phyloP scores from a whole-genome alignment of 495 filamentous ascomycete genomes.

The Penicillium manginii region DNA sequence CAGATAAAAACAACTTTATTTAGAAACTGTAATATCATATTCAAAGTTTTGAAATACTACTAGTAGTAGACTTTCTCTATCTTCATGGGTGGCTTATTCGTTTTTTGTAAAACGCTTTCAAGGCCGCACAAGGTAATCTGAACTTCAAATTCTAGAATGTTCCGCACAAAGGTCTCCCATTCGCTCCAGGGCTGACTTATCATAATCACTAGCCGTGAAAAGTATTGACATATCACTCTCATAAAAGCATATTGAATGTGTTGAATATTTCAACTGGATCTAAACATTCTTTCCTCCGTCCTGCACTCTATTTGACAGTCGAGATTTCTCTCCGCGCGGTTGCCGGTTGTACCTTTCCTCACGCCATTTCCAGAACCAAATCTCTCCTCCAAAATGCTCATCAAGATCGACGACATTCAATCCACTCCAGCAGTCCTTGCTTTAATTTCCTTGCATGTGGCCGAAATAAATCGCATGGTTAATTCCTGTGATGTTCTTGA shows the following conservation, averaged over 20 bases:
- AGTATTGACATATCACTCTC: neutral
- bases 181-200: neutral
- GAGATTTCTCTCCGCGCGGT: neutral
- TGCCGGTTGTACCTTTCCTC: neutral
- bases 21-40: no score
- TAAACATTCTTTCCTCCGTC: neutral
- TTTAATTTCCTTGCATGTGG: slow-evolving; percentile 1
- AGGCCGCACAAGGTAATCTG: neutral
- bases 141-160: neutral
- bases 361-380: neutral
- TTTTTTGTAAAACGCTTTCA: neutral
- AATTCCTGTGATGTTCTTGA: slow-evolving; percentile 5
- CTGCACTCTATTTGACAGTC: neutral
- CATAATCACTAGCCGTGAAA: neutral
- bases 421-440: neutral
- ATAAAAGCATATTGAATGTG: neutral
- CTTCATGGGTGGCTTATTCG: neutral
- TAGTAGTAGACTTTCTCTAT: no score
- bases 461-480: neutral
- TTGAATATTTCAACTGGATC: neutral
- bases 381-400: neutral
- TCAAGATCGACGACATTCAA: slow-evolving; percentile 3
- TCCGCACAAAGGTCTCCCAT: neutral
- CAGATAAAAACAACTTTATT: no score
- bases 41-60: no score